Base-by-base conservation (phyloP, 2,329 filamentous ascomycete species). In the Claviceps arundinis region DNA sequence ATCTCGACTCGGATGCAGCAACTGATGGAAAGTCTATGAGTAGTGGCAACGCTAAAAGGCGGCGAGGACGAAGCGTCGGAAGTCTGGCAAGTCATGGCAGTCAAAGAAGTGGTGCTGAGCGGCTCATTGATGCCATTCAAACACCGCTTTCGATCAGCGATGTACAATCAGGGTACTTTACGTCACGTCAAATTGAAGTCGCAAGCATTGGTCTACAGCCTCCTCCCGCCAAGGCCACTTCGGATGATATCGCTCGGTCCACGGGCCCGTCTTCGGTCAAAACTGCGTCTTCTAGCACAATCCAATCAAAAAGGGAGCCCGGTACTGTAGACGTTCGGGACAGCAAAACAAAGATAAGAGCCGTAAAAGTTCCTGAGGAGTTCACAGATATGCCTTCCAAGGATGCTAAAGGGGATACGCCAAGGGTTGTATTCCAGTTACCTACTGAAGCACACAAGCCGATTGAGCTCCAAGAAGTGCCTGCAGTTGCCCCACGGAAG, bases 41-140 rank as follows among this genome's bases (percentile, higher is more conserved):
- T 11, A 53, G 53, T 30, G 51, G 17, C 26, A 65, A 61, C 52
- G 47, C 57, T 19, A 51, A 53, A 47, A 60, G 61, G 37, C 56
- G 58, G 6, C 42, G 22, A 3, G 30, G 30, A 34, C 59, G 54
- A 22, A 78, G 73, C 47, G 54, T 65, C 26, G 65, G 56, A 22
- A 77, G 74, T 52, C 57, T 64, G 22, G 65, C 55, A 40, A 76
- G 72, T 47, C 63, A 58, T n/a, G 67, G 57, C 2, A 84, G 81
- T 56, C 75, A 69, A 16, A 68, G 63, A 41, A 80, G 81, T 56
- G 82, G 87, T 57, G 81, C 84, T 0, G 84, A 88, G 55, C 72
- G 84, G 30, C 69, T 89, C 13, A 87, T 88, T 24, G 78, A 87
- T 60, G 84, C 84, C 2, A 85, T 89, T 2, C 78, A 83, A 59